A percentile compares a stretch with the other conserved stretches of the same genome.
phyloP scores from a whole-genome alignment of 805 yeast species.

The Kodamaea lidongshanica region DNA sequence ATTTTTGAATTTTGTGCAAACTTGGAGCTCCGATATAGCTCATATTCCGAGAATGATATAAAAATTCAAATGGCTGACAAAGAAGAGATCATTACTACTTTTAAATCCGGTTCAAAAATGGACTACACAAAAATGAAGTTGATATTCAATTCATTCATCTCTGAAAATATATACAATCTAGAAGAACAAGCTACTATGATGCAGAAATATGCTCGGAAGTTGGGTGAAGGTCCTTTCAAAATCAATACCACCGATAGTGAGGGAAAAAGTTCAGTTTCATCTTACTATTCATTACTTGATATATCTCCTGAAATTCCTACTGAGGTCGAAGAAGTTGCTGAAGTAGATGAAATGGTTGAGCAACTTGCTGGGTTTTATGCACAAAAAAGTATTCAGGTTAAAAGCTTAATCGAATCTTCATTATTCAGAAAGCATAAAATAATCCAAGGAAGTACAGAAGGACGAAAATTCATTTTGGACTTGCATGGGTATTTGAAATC shows the following conservation, averaged over 20 bases:
- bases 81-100: no score
- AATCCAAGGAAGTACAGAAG: constrained; percentile 10
- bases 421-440: constrained; percentile 15
- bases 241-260: constrained; percentile 1
- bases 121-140: no score
- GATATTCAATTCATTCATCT: no score
- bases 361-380: constrained; percentile 22
- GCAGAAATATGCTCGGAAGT: constrained; percentile 10
- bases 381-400: constrained; percentile 10
- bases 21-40: constrained; percentile 11
- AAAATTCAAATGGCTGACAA: no score
- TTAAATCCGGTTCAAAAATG: no score
- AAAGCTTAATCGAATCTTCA: constrained; percentile 12
- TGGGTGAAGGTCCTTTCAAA: constrained; percentile 12
- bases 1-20: constrained; percentile 15
- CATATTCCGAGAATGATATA: constrained; percentile 7
- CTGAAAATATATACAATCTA: neutral
- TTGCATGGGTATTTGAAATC: constrained; percentile 6
- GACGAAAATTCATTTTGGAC: constrained; percentile 8
- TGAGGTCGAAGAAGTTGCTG: constrained; percentile 16
- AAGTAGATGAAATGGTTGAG: constrained; percentile 29
- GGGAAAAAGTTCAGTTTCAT: constrained; percentile 1
- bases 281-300: constrained; percentile 10
- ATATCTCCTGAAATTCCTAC: constrained; percentile 12
- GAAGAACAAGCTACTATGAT: constrained; percentile 7